Conservation (phyloP, 345 rosid genomes). For the Trapa incisa region DNA sequence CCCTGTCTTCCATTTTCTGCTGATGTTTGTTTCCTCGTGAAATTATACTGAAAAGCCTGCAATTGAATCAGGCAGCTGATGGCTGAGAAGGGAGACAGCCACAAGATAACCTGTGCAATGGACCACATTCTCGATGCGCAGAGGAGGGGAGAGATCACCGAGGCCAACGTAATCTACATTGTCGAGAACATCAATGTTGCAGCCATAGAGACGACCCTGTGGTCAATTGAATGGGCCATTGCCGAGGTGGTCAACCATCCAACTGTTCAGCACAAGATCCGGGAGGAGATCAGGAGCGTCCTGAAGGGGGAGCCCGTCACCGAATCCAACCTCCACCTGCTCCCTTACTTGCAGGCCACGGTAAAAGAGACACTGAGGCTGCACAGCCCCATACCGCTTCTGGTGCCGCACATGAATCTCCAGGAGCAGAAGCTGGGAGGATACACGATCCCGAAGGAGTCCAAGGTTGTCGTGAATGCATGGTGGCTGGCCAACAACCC, state of each 20-base stretch:
- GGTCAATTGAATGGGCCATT: conserved; percentile 72
- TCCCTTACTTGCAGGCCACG: conserved; percentile 45
- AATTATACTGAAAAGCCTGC: too few species aligned
- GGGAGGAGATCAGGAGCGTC: conserved; percentile 27
- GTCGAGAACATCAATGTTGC: conserved; percentile 66
- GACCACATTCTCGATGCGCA: conserved; percentile 50
- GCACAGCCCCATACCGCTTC: conserved; percentile 45
- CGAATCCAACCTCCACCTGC: conserved; percentile 25
- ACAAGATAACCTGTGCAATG: conserved; percentile 38
- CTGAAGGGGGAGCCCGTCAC: conserved; percentile 25
- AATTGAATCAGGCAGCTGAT: conserved; percentile 25
- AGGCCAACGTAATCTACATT: conserved; percentile 46
- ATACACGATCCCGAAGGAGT: conserved; percentile 41
- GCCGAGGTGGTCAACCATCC: conserved; percentile 58
- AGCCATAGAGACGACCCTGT: conserved; percentile 51
- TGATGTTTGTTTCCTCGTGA: too few species aligned
- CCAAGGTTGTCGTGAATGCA: conserved; percentile 52
- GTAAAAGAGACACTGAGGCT: conserved; percentile 47
- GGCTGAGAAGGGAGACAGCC: conserved; percentile 37
- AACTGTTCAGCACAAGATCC: conserved; percentile 28
- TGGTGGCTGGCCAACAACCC: conserved; percentile 67
- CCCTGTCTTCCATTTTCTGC: too few species aligned
- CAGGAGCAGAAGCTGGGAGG: conserved; percentile 46
- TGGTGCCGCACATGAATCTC: conserved; percentile 62
- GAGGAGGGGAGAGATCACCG: conserved; percentile 46